Base-by-base conservation (phyloP, 352 stramenopile genomes). In the Pythium plurisporium region DNA sequence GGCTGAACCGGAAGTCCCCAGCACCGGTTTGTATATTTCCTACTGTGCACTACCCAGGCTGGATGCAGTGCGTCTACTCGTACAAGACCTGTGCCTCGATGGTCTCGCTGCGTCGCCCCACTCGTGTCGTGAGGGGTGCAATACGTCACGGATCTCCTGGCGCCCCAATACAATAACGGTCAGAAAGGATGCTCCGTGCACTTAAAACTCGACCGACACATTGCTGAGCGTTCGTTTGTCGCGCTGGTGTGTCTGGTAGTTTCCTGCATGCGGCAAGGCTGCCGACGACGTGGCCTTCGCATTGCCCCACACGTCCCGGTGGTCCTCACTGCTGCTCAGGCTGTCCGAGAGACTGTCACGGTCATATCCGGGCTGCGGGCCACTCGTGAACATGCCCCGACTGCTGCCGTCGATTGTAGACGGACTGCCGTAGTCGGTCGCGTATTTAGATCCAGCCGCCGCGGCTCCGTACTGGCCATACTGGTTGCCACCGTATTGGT, bases 351-450 rank as follows among this genome's bases (percentile, higher is more conserved):
- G 29, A 31, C 42, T 65, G 37, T 52, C 37, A 9, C 58, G 47
- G 30, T 59, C 44, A 25, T 37, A 48, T 14, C 36, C 50, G 5
- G 20, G 8, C 36, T 40, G 40, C 55, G 65, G 31, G 26, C 36
- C 47, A 25, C 43, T 53, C 23, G 46, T 51, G 34, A 41, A 63
- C 38, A 67, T 26, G 30, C 41, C 36, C 12, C 44, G 59, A 22
- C 36, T 47, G 47, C 46, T 58, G 19, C 60, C 60, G 25, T 81
- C 73, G 36, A 81, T 74, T 4, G 70, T 73, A 12, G 67, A 69
- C 34, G 77, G 74, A 41, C 73, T 81, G 46, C 65, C 72, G 44
- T 86, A 87, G 59, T 73, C 73, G 22, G 62, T 64, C 14, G 59
- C 60, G 34, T 60, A 58, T 38, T 58, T 58, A 26, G 51, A 58